Conservation (phyloP, 2,329 filamentous ascomycete genomes). For the Ciborinia camelliae region DNA sequence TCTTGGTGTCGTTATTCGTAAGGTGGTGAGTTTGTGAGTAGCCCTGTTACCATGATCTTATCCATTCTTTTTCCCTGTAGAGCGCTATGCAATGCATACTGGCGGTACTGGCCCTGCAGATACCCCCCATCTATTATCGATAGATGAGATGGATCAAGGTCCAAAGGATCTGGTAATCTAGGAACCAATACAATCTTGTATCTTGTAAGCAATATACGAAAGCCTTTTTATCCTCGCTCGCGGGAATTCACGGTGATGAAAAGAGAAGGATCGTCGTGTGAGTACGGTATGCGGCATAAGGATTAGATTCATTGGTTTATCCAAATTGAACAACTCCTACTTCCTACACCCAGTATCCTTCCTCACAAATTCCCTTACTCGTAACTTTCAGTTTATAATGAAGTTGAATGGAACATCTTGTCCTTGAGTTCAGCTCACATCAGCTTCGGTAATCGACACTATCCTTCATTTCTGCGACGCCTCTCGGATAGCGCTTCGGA, state of each 20-base stretch:
- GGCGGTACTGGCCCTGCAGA: background rate
- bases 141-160: conserved; percentile 5
- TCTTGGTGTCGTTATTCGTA: background rate
- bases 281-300: background rate
- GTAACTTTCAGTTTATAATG: background rate
- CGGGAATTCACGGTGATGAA: background rate
- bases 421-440: conserved; percentile 12
- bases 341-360: background rate
- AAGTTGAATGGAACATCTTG: background rate
- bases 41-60: background rate
- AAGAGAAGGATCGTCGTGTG: background rate
- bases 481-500: conserved; percentile 20
- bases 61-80: background rate
- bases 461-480: conserved; percentile 18
- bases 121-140: background rate
- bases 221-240: background rate
- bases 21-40: background rate
- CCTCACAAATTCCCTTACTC: background rate
- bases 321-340: background rate
- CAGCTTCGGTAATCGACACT: conserved; percentile 20
- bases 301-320: background rate
- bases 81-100: background rate
- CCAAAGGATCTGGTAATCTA: conserved; percentile 1
- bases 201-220: background rate
- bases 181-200: conserved; percentile 5